These are phyloP conservation scores for Cercis canadensis DNA, from an alignment of 306 rosid species.

Conservation along the genomic window DNA sequence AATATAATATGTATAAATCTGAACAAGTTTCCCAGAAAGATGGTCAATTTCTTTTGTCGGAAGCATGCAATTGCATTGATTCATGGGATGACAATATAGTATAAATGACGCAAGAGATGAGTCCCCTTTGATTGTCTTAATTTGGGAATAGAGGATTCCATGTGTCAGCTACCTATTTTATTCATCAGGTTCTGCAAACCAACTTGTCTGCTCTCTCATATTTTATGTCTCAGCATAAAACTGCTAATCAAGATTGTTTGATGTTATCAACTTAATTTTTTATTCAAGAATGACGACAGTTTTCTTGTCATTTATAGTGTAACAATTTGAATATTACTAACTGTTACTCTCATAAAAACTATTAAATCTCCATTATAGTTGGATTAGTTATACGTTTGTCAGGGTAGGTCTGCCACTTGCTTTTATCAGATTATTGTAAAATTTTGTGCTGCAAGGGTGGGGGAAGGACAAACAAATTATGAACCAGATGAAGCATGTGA, in stretches of 20 bases:
- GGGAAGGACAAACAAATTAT: slow-evolving; percentile 1
- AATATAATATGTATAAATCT: not conserved
- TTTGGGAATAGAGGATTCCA: slow-evolving; percentile 20
- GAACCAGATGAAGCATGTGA: slow-evolving; percentile 22
- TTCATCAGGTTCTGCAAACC: slow-evolving; percentile 2
- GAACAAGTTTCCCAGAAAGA: not conserved
- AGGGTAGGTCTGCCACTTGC: slow-evolving; percentile 30
- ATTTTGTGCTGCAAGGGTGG: not conserved
- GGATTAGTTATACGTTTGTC: slow-evolving; percentile 16
- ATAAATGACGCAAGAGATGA: slow-evolving; percentile 41
- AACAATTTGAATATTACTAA: no score
- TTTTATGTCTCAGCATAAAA: no score
- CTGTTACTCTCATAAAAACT: not conserved
- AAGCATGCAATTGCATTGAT: slow-evolving; percentile 40
- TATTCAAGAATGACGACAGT: no score
- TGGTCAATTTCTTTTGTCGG: slow-evolving; percentile 15
- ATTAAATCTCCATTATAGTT: not conserved
- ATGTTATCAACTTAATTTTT: no score
- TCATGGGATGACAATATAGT: slow-evolving; percentile 26
- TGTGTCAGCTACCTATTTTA: slow-evolving; percentile 12
- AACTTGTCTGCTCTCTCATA: slow-evolving; percentile 10
- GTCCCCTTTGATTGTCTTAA: slow-evolving; percentile 39
- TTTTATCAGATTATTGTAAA: slow-evolving; percentile 26
- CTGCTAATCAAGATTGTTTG: no score
- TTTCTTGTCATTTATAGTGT: no score